Conservation (phyloP, 2,329 filamentous ascomycete species). For the Fusarium buharicum region DNA sequence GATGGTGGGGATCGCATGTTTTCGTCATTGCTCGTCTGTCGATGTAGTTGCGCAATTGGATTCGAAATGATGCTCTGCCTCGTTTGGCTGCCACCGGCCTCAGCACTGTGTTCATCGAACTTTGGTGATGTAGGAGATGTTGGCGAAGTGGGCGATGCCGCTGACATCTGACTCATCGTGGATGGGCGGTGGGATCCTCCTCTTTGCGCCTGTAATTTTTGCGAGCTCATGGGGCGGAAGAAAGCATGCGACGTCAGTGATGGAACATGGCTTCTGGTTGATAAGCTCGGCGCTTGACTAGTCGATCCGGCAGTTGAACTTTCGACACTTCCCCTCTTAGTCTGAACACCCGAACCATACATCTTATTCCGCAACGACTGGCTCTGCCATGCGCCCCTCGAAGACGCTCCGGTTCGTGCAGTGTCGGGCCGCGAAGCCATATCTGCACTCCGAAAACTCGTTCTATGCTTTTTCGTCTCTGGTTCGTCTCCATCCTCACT, state of each 20-base stretch:
- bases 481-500: constrained; percentile 65
- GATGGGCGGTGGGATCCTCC: constrained; percentile 63
- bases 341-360: constrained; percentile 54
- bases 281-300: constrained; percentile 64
- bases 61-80: constrained; percentile 70
- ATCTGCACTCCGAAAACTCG: constrained; percentile 54
- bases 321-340: constrained; percentile 57
- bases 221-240: constrained; percentile 96
- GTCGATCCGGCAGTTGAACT: constrained; percentile 63
- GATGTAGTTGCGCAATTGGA: constrained; percentile 50
- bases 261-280: constrained; percentile 88
- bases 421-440: constrained; percentile 64
- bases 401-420: constrained; percentile 59
- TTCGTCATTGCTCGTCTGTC: constrained; percentile 52
- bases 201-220: constrained; percentile 90
- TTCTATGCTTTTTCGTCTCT: constrained; percentile 47
- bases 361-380: constrained; percentile 66
- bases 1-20: constrained; percentile 73
- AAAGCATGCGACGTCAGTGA: constrained; percentile 90
- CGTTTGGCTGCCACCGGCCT: constrained; percentile 56
- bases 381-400: constrained; percentile 60
- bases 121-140: constrained; percentile 38
- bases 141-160: constrained; percentile 30
- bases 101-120: constrained; percentile 55
- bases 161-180: constrained; percentile 53